phyloP scores from a whole-genome alignment of 768 basidiomycete genomes.

The Sistotremastrum suecicum region DNA sequence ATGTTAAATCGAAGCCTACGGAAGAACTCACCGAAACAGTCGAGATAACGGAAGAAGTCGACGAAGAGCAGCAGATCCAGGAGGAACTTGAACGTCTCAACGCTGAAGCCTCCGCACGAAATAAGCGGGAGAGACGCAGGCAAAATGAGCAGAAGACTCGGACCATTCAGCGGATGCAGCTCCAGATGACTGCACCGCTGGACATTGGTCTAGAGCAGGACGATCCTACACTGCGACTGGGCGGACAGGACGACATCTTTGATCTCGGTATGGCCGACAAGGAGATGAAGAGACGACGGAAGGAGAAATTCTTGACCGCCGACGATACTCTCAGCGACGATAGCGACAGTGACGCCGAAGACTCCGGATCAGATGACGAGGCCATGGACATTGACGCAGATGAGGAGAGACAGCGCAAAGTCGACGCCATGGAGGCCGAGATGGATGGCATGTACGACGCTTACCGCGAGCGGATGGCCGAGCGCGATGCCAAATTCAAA shows the following conservation, averaged over 20 bases:
- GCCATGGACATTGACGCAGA: slow-evolving; percentile 37
- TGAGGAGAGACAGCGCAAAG: slow-evolving; percentile 53
- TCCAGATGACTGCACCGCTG: slow-evolving; percentile 95
- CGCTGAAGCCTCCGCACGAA: slow-evolving; percentile 53
- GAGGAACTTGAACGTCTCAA: slow-evolving; percentile 85
- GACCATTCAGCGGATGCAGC: slow-evolving; percentile 87
- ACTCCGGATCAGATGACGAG: slow-evolving; percentile 25
- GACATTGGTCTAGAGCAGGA: slow-evolving; percentile 85
- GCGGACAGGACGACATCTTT: slow-evolving; percentile 71
- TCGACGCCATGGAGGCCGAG: slow-evolving; percentile 61
- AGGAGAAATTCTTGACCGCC: slow-evolving; percentile 13
- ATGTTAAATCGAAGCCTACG: slow-evolving; percentile 57
- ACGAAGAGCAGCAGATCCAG: slow-evolving; percentile 82
- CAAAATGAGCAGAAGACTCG: slow-evolving; percentile 81
- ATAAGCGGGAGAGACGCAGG: slow-evolving; percentile 69
- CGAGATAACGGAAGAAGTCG: slow-evolving; percentile 51
- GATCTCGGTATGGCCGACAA: slow-evolving; percentile 57
- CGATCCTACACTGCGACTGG: slow-evolving; percentile 56
- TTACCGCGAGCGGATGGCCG: slow-evolving; percentile 67
- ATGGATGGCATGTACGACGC: slow-evolving; percentile 81
- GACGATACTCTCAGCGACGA: slow-evolving; percentile 33
- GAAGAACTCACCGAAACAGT: slow-evolving; percentile 66
- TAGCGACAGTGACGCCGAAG: slow-evolving; percentile 24
- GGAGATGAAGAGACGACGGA: slow-evolving; percentile 15
- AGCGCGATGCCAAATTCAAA: slow-evolving; percentile 78